phyloP scores from a whole-genome alignment of 768 basidiomycete genomes.

The Leccinum rimulosum region DNA sequence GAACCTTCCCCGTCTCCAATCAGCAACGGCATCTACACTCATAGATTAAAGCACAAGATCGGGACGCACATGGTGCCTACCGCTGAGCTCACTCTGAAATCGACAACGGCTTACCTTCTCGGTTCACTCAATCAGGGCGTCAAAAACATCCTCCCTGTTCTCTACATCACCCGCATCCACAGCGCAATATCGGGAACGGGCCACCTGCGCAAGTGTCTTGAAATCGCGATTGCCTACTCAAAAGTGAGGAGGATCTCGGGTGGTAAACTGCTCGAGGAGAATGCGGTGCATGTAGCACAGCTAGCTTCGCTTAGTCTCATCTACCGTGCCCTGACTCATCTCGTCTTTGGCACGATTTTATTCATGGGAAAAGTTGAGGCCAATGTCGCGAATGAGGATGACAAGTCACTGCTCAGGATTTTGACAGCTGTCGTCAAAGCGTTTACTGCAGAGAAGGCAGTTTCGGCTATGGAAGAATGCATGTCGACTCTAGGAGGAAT shows the following conservation, averaged over 20 bases:
- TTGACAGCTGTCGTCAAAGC: conserved; percentile 71
- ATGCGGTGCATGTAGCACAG: conserved; percentile 61
- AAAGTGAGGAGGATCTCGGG: conserved; percentile 53
- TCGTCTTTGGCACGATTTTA: conserved; percentile 56
- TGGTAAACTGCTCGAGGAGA: conserved; percentile 52
- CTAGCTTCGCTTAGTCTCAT: conserved; percentile 58
- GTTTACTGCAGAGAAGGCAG: conserved; percentile 64
- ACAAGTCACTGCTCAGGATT: conserved; percentile 54
- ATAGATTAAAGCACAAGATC: conserved; percentile 76
- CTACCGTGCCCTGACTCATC: conserved; percentile 64
- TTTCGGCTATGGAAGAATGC: conserved; percentile 64
- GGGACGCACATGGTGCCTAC: conserved; percentile 75
- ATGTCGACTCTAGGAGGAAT: conserved; percentile 75
- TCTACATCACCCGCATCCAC: conserved; percentile 76
- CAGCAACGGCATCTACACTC: conserved; percentile 66
- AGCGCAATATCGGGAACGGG: conserved; percentile 57
- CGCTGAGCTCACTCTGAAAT: conserved; percentile 65
- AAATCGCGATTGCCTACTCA: conserved; percentile 65
- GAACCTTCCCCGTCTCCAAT: conserved; percentile 43
- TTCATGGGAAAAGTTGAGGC: conserved; percentile 66
- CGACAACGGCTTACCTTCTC: conserved; percentile 60
- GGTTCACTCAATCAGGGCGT: conserved; percentile 60
- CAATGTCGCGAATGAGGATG: conserved; percentile 45
- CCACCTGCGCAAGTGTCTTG: conserved; percentile 57
- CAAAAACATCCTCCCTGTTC: conserved; percentile 63